Percentiles rank a stretch among this genome's conserved stretches.
Evolutionary conservation across 2,329 filamentous ascomycete species (phyloP).

Genomic region (Pseudogymnoascus sp.): DNA sequence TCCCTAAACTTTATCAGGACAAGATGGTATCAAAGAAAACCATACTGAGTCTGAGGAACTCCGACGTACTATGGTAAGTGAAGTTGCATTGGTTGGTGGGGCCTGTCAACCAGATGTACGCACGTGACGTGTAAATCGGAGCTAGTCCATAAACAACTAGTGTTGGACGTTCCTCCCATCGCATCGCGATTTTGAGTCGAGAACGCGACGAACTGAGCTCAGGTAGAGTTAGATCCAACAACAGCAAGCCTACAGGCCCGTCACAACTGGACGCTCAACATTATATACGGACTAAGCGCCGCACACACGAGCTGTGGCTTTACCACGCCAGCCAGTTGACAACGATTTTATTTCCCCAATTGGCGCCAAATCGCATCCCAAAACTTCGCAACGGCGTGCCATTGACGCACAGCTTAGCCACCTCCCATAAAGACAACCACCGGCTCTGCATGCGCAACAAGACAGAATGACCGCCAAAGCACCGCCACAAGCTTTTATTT

Average conservation of each 20-base stretch:
- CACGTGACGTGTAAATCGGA: neutral
- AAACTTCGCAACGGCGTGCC: neutral
- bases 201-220: slow-evolving; percentile 9
- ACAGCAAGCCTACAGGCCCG: neutral
- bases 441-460: neutral
- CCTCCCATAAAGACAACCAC: neutral
- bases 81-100: neutral
- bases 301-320: neutral
- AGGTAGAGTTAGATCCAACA: neutral
- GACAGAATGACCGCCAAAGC: slow-evolving; percentile 24
- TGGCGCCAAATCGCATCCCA: neutral
- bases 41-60: neutral
- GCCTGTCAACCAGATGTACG: neutral
- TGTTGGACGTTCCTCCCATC: neutral
- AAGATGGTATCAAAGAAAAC: neutral
- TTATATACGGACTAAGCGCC: neutral
- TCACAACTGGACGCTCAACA: slow-evolving; percentile 1
- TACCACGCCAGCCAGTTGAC: neutral
- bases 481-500: slow-evolving; percentile 78
- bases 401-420: neutral
- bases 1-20: neutral
- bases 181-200: slow-evolving; percentile 11
- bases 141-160: slow-evolving; percentile 9
- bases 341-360: neutral
- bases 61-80: neutral